Evolutionary conservation across 495 filamentous ascomycete genomes (phyloP).

Genomic region (Parathielavia hyrcaniae): DNA sequence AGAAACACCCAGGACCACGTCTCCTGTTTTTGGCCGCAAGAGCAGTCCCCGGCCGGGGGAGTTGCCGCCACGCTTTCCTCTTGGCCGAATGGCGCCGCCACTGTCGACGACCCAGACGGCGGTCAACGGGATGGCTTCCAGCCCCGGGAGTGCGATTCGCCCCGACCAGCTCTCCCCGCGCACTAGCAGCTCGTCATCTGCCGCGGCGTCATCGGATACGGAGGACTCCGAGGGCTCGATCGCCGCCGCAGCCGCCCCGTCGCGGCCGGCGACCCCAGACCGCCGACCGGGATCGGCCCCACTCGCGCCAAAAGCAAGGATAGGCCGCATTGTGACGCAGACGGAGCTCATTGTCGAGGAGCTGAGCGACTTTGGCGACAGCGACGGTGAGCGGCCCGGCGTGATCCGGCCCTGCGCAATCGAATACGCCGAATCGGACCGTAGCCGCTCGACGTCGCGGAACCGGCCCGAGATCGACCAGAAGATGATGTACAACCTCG

Average conservation of each 20-base stretch:
- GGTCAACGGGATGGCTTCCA: conserved; percentile 37
- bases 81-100: conserved; percentile 30
- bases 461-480: conserved; percentile 36
- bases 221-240: conserved; percentile 33
- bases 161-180: conserved; percentile 48
- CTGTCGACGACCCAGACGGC: conserved; percentile 37
- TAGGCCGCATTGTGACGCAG: conserved; percentile 32
- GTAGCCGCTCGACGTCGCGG: conserved; percentile 39
- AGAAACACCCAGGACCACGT: conserved; percentile 44
- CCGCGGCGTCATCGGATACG: conserved; percentile 22
- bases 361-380: conserved; percentile 40
- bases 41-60: conserved; percentile 23
- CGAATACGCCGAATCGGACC: conserved; percentile 42
- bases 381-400: conserved; percentile 35
- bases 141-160: conserved; percentile 34
- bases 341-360: conserved; percentile 41
- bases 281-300: conserved; percentile 22
- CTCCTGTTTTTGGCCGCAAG: conserved; percentile 38
- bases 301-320: conserved; percentile 25
- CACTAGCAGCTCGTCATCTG: conserved; percentile 38
- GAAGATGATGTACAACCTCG: conserved; percentile 35
- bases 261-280: conserved; percentile 34
- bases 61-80: conserved; percentile 27
- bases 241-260: conserved; percentile 25
- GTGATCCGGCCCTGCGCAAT: conserved; percentile 40